Conservation (phyloP, 192 early-diverging fungal genomes). For the Entomortierella chlamydospora region DNA sequence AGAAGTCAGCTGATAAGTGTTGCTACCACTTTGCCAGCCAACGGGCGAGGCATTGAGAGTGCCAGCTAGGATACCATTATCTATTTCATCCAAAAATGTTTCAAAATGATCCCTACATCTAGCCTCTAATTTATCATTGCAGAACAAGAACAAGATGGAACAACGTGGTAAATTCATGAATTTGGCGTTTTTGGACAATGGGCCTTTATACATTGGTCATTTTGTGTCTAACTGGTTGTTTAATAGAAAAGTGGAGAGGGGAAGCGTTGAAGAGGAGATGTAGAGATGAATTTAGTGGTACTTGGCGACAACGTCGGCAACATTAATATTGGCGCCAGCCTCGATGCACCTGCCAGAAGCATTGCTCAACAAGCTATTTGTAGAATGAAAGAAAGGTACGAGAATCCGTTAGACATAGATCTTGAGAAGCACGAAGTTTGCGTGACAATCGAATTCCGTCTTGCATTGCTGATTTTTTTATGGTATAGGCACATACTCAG, state of each 20-base stretch:
- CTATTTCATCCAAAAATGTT: too few species aligned
- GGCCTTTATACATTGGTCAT: conserved; percentile 2
- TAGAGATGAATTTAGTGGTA: conserved; percentile 26
- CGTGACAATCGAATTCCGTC: too few species aligned
- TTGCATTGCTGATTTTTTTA: too few species aligned
- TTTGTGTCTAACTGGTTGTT: background rate
- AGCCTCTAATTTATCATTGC: background rate
- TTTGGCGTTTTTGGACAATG: background rate
- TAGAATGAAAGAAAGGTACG: background rate
- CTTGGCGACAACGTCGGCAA: conserved; percentile 25
- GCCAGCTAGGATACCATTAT: too few species aligned
- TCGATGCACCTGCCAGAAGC: conserved; percentile 27
- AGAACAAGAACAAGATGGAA: background rate
- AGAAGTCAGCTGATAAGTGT: too few species aligned
- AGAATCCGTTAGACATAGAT: background rate
- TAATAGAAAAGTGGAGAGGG: background rate
- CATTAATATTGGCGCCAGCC: conserved; percentile 14
- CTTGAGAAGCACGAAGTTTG: too few species aligned
- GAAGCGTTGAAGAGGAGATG: background rate
- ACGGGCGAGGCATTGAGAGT: too few species aligned
- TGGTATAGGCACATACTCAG: conserved; percentile 54
- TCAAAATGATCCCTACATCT: too few species aligned
- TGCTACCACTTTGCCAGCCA: too few species aligned
- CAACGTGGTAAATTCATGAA: background rate
- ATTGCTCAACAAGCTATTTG: conserved; percentile 23